phyloP scores from a whole-genome alignment of 768 basidiomycete species.

The Psilocybe azurescens region DNA sequence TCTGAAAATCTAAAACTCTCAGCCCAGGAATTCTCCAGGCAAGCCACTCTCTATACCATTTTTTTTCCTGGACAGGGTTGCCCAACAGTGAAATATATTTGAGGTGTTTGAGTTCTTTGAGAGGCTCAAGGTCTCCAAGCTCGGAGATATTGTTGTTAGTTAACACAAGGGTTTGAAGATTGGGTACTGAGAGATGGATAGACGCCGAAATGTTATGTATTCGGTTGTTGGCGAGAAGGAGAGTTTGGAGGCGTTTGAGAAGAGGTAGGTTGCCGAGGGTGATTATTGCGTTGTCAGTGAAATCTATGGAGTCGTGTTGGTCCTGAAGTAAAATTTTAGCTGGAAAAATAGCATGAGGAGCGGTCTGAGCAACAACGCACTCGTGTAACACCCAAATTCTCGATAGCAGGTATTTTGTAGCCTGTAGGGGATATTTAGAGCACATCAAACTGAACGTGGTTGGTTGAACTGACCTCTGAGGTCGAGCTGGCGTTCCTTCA shows the following conservation, averaged over 20 bases:
- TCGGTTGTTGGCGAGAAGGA: constrained; percentile 91
- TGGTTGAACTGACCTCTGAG: constrained; percentile 68
- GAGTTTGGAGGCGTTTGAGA: constrained; percentile 81
- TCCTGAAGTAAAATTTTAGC: constrained; percentile 54
- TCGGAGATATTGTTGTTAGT: constrained; percentile 83
- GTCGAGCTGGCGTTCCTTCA: constrained; percentile 91
- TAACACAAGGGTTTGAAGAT: constrained; percentile 82
- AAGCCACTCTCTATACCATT: constrained; percentile 98
- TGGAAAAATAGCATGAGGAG: constrained; percentile 1
- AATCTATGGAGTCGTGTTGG: constrained; percentile 92
- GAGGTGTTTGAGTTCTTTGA: constrained; percentile 76
- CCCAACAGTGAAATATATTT: constrained; percentile 80
- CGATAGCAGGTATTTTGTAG: constrained; percentile 93
- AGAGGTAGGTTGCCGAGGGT: constrained; percentile 86
- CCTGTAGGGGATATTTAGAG: constrained; percentile 50
- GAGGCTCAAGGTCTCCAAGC: constrained; percentile 84
- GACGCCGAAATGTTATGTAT: constrained; percentile 83
- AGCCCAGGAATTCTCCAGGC: constrained; percentile 85
- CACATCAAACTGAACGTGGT: constrained; percentile 18
- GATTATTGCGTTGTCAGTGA: constrained; percentile 89
- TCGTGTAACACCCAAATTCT: constrained; percentile 94
- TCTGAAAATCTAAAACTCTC: constrained; percentile 94
- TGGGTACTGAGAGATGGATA: constrained; percentile 82
- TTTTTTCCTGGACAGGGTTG: constrained; percentile 87
- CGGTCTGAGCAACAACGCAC: constrained; percentile 43